Evolutionary conservation across 352 stramenopile species (phyloP).

Genomic region (Pythium dissotocum): DNA sequence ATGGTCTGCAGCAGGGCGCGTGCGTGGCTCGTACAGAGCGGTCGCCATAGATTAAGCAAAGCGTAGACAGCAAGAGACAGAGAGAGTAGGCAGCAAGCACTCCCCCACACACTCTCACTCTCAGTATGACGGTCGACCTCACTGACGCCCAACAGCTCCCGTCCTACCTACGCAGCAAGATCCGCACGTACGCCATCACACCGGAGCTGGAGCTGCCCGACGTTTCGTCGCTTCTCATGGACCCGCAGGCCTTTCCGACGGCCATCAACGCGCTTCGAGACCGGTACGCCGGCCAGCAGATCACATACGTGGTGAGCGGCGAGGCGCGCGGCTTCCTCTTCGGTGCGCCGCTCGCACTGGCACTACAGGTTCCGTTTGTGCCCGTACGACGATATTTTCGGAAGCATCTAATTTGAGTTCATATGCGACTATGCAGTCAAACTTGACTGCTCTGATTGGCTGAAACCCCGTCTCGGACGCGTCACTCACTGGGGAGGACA

Average conservation of each 20-base stretch:
- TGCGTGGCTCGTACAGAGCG: not conserved
- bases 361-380: not conserved
- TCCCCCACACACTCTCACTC: too few species aligned
- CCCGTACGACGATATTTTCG: not conserved
- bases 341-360: not conserved
- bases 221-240: not conserved
- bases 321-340: not conserved
- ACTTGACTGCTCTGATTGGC: too few species aligned
- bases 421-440: too few species aligned
- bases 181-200: not conserved
- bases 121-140: not conserved
- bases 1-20: not conserved
- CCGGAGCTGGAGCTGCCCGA: not conserved
- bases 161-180: not conserved
- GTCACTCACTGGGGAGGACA: too few species aligned
- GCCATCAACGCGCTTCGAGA: not conserved
- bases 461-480: too few species aligned
- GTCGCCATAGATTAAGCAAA: slow-evolving; percentile 10
- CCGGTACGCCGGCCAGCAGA: not conserved
- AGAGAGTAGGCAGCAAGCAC: not conserved
- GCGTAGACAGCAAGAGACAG: not conserved
- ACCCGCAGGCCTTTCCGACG: not conserved
- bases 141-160: not conserved
- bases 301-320: not conserved
- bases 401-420: too few species aligned